Evolutionary conservation across 2,329 filamentous ascomycete genomes (phyloP).

Genomic region (Drechslerella dactyloides): DNA sequence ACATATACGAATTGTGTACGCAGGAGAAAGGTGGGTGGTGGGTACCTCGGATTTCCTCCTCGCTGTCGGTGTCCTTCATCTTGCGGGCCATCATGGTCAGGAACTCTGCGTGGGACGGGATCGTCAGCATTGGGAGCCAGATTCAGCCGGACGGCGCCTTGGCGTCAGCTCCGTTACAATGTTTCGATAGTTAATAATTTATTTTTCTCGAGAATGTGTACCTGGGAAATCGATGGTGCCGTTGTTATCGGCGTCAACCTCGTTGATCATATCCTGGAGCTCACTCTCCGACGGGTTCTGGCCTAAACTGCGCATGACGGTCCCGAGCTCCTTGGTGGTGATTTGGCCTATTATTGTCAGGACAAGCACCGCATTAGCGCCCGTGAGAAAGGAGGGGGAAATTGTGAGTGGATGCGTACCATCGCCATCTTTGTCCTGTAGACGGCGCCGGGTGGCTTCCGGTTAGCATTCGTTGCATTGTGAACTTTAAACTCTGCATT

Average conservation of each 20-base stretch:
- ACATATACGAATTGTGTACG: background rate
- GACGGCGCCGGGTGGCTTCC: constrained; percentile 19
- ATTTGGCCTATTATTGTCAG: constrained; percentile 84
- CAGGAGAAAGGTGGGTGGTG: background rate
- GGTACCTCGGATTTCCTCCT: constrained; percentile 78
- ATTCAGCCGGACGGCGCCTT: constrained; percentile 18
- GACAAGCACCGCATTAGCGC: background rate
- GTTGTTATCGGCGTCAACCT: constrained; percentile 90
- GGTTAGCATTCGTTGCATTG: constrained; percentile 22
- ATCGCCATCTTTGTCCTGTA: constrained; percentile 87
- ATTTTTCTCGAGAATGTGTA: too few relatives aligned
- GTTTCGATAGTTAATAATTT: too few relatives aligned
- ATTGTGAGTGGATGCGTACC: constrained; percentile 65
- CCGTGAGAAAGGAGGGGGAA: background rate
- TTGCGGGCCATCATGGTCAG: constrained; percentile 93
- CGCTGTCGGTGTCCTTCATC: constrained; percentile 92
- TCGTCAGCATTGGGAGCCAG: constrained; percentile 25
- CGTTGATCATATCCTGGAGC: constrained; percentile 92
- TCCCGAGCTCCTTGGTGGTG: constrained; percentile 87
- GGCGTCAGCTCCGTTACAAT: constrained; percentile 43
- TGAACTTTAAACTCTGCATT: too few relatives aligned
- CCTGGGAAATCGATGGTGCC: constrained; percentile 90
- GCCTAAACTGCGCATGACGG: constrained; percentile 86
- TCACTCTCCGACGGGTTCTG: constrained; percentile 91
- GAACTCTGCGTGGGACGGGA: constrained; percentile 71